Conservation (phyloP, 2,329 filamentous ascomycete species). For the Fusarium proliferatum region DNA sequence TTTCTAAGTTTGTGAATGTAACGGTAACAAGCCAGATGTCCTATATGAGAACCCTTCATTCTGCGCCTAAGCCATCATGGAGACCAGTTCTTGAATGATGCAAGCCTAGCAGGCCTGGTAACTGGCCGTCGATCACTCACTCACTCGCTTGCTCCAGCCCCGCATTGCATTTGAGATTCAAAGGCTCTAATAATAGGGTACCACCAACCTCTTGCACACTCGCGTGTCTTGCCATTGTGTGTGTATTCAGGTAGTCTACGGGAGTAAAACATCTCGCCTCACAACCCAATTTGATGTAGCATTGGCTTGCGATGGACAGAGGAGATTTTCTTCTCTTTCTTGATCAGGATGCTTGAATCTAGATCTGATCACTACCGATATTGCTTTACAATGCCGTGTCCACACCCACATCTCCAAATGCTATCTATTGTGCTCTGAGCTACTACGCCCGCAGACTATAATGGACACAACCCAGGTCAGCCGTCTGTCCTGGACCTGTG, state of each 20-base stretch:
- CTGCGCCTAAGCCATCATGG: neutral
- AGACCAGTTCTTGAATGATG: neutral
- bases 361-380: neutral
- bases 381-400: neutral
- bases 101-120: neutral
- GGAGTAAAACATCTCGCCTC: slow-evolving; percentile 1
- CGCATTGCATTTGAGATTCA: slow-evolving; percentile 17
- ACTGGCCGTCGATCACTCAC: neutral
- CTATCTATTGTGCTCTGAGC: neutral
- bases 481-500: neutral
- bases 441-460: slow-evolving; percentile 9
- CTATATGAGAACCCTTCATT: neutral
- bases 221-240: slow-evolving; percentile 26
- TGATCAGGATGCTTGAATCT: neutral
- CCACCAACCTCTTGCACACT: slow-evolving; percentile 26
- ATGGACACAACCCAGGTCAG: neutral
- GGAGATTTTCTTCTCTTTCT: neutral
- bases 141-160: slow-evolving; percentile 9
- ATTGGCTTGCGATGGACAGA: neutral
- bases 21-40: neutral
- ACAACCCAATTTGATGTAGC: neutral
- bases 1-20: neutral
- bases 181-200: slow-evolving; percentile 36
- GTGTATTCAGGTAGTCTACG: neutral
- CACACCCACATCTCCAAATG: neutral